Base-by-base conservation (phyloP, 129 eudicot genomes). In the Heracleum sosnowskyi region DNA sequence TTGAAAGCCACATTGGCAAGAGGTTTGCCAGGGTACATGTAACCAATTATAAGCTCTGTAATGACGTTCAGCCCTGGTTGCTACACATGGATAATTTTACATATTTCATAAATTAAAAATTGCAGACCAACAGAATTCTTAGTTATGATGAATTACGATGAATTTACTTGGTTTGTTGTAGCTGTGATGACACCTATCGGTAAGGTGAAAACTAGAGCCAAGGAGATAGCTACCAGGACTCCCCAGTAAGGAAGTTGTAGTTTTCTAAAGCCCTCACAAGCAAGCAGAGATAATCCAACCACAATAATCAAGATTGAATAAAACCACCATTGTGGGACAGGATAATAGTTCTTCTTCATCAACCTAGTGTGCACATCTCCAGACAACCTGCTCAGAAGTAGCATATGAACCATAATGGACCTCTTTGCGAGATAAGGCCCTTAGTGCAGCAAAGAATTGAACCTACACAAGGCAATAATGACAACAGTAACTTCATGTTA, bases 171-270 rank as follows among this genome's bases (percentile, higher is more conserved):
- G n/a, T 91, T 91, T 63, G 97, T 91, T 76, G 97, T 91, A 22
- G 97, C 97, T 4, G 78, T 49, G 46, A 91, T 89, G 37, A 89
- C 93, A 68, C 91, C 91, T 20, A 87, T 79, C 2, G 93, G 97
- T 76, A 91, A 80, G 31, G 93, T 91, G 80, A 91, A 91, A 29
- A 85, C 34, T 15, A 83, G 68, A 77, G 97, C 93, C 83, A 91
- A 37, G 11, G 83, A 77, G 11, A 89, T 53, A 51, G 93, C 91
- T 68, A 91, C 79, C 29, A 89, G 28, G 75, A 91, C 85, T 16
- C 97, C 97, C 97, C 93, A 91, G 64, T 89, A 91, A 72, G 97
- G 97, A 80, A 89, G 93, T 75, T 91, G 93, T 47, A 91, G 76
- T 68, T 91, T 86, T 33, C 91, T 91, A 78, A 91, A 91, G 72